phyloP scores from a whole-genome alignment of 768 basidiomycete genomes.

The Leccinum subtestaceum region DNA sequence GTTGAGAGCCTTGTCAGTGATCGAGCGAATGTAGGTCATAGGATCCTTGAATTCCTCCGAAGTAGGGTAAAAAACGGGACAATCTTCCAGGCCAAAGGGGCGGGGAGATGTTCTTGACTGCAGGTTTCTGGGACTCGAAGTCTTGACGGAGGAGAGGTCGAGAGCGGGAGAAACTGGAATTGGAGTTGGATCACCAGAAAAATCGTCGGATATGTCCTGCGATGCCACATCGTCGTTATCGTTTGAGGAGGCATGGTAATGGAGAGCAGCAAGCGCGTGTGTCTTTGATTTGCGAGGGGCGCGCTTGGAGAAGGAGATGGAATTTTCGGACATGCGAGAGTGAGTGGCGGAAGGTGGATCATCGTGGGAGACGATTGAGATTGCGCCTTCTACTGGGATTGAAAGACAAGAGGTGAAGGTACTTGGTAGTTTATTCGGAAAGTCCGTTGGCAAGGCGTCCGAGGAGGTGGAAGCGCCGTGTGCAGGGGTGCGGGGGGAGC shows the following conservation, averaged over 20 bases:
- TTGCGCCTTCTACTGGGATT: constrained; percentile 74
- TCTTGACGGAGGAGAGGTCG: constrained; percentile 73
- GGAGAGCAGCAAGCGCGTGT: constrained; percentile 77
- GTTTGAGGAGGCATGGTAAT: constrained; percentile 57
- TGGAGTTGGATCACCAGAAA: constrained; percentile 49
- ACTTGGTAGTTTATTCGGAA: constrained; percentile 46
- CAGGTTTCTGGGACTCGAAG: constrained; percentile 47
- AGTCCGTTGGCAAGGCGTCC: constrained; percentile 49
- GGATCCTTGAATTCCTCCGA: constrained; percentile 93
- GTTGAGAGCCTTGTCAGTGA: constrained; percentile 63
- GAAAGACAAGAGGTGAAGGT: constrained; percentile 65
- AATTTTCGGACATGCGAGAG: constrained; percentile 33
- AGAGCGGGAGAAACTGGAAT: constrained; percentile 62
- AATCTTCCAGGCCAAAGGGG: constrained; percentile 85
- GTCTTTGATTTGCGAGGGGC: constrained; percentile 91
- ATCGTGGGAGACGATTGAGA: constrained; percentile 56
- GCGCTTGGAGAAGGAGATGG: constrained; percentile 52
- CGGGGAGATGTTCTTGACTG: constrained; percentile 45
- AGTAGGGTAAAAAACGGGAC: constrained; percentile 86
- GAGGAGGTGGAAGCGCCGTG: constrained; percentile 41
- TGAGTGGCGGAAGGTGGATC: constrained; percentile 34
- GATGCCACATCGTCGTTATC: constrained; percentile 46
- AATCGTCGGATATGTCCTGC: constrained; percentile 44
- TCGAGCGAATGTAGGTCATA: constrained; percentile 86
- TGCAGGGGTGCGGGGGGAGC: constrained; percentile 54